Percentiles rank a stretch among this genome's conserved stretches.
phyloP scores from a whole-genome alignment of 2,329 filamentous ascomycete genomes.

The Sporothrix brasiliensis region DNA sequence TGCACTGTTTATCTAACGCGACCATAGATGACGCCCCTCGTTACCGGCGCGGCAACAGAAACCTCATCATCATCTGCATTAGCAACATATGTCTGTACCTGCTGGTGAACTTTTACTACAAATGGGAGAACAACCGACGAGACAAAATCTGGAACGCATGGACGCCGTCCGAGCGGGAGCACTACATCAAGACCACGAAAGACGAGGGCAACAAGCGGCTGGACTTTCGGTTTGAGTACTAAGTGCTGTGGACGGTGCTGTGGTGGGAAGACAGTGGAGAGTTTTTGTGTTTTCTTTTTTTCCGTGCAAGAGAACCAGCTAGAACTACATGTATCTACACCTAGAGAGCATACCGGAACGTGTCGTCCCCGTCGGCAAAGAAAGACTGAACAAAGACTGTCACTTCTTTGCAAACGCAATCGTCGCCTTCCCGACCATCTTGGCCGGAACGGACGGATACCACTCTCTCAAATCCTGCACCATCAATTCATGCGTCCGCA shows the following conservation, averaged over 20 bases:
- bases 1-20: neutral
- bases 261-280: no score
- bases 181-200: conserved; percentile 41
- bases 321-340: no score
- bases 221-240: conserved; percentile 42
- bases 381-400: no score
- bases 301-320: no score
- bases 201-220: conserved; percentile 42
- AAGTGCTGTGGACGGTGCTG: neutral
- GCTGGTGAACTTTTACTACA: conserved; percentile 42
- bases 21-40: conserved; percentile 46
- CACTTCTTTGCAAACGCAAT: no score
- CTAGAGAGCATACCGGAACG: no score
- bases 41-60: conserved; percentile 58
- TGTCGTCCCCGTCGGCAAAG: no score
- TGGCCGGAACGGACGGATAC: no score
- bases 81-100: conserved; percentile 42
- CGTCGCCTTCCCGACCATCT: no score
- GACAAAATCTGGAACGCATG: conserved; percentile 41
- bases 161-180: conserved; percentile 39
- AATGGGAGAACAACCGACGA: conserved; percentile 41
- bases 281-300: no score
- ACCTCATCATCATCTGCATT: conserved; percentile 53
- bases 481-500: no score
- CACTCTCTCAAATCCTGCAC: no score